Base-by-base conservation (phyloP, 192 early-diverging fungal genomes). In the Coemansia sp. region DNA sequence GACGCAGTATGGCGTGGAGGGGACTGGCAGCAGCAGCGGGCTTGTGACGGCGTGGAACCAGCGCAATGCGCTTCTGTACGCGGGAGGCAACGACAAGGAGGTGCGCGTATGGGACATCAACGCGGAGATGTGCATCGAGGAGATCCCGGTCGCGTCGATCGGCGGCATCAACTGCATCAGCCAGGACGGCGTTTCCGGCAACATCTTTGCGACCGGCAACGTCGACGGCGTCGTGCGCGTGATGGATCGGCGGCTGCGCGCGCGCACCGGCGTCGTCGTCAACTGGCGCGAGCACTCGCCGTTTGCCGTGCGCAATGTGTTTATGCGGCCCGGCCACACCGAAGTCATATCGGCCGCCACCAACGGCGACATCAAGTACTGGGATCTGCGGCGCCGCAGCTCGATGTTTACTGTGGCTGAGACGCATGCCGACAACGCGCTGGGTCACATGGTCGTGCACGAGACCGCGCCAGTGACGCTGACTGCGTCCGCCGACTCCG, bases 101-200 rank as follows among this genome's bases (percentile, higher is more conserved):
- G 67, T 84, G 29, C 77, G 77, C 10, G 67, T 84, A 17, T 84
- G 82, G 82, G 82, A 84, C 42, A 42, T 84, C 17, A 42, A 62
- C 14, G 19, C 63, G 3, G 82, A 84, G 49, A 61, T 71, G 71
- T 84, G 82, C 64, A 66, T 81, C 23, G 68, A 73, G 56, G 74
- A 76, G 63, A 72, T 84, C 46, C 49, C 67, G 0, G 68, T 73
- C 6, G 64, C 69, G 0, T 60, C 78, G 38, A 62, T 72, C 62
- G 82, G 78, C 42, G 74, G 70, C 25, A 67, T 84, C 38, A 76
- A 67, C 25, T 73, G 74, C 35, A 52, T 84, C 46, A 67, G 70
- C 63, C 70, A 71, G 15, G 75, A 81, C 66, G 68, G 74, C 48
- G 62, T 63, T 29, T 60, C 61, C 29, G 82, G 74, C 50, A 75